These are phyloP conservation scores for Fusarium longipes DNA, from an alignment of 2,329 filamentous ascomycete genomes.

Conservation along the genomic window DNA sequence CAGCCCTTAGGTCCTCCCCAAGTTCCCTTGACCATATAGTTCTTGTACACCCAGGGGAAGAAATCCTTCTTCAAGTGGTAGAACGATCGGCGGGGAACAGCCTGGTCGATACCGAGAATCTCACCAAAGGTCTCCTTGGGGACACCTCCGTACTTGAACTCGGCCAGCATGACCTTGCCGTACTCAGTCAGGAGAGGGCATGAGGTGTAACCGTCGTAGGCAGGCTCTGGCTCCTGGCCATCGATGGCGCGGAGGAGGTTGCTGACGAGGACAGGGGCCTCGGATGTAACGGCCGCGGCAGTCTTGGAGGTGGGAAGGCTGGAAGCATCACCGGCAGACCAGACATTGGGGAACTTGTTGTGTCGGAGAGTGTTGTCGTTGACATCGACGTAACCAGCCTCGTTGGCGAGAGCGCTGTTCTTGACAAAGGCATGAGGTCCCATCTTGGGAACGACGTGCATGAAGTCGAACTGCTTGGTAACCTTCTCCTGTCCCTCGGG, in stretches of 20 bases:
- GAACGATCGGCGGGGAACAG: conserved; percentile 64
- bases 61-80: conserved; percentile 75
- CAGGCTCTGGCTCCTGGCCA: conserved; percentile 56
- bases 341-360: conserved; percentile 66
- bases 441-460: conserved; percentile 71
- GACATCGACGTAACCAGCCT: conserved; percentile 68
- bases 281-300: conserved; percentile 62
- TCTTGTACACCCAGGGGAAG: conserved; percentile 74
- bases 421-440: conserved; percentile 65
- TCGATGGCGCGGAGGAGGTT: conserved; percentile 60
- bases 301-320: conserved; percentile 69
- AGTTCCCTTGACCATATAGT: conserved; percentile 69
- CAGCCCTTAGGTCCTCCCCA: conserved; percentile 71
- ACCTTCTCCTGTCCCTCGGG: conserved; percentile 58
- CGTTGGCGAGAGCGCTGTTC: conserved; percentile 64
- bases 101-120: conserved; percentile 68
- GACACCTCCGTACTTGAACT: conserved; percentile 72
- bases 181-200: conserved; percentile 67
- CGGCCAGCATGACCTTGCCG: conserved; percentile 71
- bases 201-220: conserved; percentile 67
- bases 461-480: conserved; percentile 61
- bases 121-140: conserved; percentile 72
- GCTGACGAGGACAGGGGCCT: conserved; percentile 62
- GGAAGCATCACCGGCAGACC: conserved; percentile 70
- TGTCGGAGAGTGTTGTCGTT: conserved; percentile 64